Evolutionary conservation across 2,329 filamentous ascomycete species (phyloP).

Genomic region (Pyrenophora tritici-repentis): DNA sequence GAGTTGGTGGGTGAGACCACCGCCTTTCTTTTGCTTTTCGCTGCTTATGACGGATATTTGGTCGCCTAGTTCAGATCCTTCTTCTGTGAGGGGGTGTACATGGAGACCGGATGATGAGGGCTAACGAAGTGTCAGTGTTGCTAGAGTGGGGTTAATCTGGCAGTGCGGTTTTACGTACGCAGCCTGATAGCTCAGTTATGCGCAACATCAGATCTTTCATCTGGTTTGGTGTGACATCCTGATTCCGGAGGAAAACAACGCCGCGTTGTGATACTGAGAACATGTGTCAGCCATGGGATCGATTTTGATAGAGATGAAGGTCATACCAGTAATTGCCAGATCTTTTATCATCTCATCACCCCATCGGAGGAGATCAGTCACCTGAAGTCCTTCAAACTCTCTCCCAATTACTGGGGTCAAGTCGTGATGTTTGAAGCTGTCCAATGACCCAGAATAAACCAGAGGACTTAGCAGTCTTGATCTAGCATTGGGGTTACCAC

Average conservation of each 20-base stretch:
- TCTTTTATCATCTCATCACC: conserved; percentile 48
- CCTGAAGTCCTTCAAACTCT: conserved; percentile 51
- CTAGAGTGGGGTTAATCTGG: neutral
- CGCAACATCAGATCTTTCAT: conserved; percentile 67
- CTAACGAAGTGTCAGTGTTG: conserved; percentile 16
- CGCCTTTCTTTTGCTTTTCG: conserved; percentile 39
- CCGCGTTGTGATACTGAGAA: conserved; percentile 67
- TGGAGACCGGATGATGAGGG: conserved; percentile 36
- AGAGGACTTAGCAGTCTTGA: conserved; percentile 29
- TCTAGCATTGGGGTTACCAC: conserved; percentile 29
- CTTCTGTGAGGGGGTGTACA: conserved; percentile 51
- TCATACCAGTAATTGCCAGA: conserved; percentile 62
- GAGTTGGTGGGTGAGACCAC: conserved; percentile 50
- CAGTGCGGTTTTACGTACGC: conserved; percentile 54
- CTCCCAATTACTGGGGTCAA: conserved; percentile 58
- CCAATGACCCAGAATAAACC: conserved; percentile 31
- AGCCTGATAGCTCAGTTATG: conserved; percentile 63
- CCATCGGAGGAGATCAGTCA: conserved; percentile 37
- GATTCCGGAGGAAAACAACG: conserved; percentile 72
- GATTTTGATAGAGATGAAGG: neutral
- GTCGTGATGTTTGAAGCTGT: conserved; percentile 43
- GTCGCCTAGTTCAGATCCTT: conserved; percentile 48
- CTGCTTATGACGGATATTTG: conserved; percentile 49
- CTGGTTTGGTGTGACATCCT: conserved; percentile 60
- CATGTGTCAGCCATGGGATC: neutral